Conservation (phyloP, 2,329 filamentous ascomycete genomes). For the Aspergillus ustus region DNA sequence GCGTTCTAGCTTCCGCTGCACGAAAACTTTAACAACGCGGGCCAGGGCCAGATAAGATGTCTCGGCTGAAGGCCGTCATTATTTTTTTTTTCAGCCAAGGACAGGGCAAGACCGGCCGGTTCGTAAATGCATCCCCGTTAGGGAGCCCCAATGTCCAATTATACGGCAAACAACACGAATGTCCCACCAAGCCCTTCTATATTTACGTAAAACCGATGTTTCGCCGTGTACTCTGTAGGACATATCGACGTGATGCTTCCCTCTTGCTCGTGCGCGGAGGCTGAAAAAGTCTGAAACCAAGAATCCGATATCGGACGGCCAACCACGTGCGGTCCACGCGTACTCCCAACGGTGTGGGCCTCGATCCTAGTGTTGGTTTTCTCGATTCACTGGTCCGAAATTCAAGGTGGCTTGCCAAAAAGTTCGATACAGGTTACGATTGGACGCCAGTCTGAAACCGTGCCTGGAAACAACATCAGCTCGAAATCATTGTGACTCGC, state of each 20-base stretch:
- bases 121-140: neutral
- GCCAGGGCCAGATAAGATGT: too few species aligned
- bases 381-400: neutral
- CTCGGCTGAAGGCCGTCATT: neutral
- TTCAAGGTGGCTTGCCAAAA: neutral
- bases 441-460: neutral
- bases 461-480: neutral
- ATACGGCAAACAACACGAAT: neutral
- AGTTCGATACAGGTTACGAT: neutral
- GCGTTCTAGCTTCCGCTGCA: neutral
- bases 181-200: neutral
- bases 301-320: neutral
- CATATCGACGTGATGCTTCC: neutral
- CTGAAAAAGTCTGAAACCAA: neutral
- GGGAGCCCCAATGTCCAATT: neutral
- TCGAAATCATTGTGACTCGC: neutral
- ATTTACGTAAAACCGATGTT: neutral
- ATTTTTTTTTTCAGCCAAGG: too few species aligned
- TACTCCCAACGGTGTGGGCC: neutral
- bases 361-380: neutral
- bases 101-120: neutral
- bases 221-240: neutral
- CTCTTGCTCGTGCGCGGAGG: neutral
- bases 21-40: neutral
- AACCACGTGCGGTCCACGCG: neutral